Evolutionary conservation across 257 asterid species (phyloP).

Genomic region (Scutellaria barbata): DNA sequence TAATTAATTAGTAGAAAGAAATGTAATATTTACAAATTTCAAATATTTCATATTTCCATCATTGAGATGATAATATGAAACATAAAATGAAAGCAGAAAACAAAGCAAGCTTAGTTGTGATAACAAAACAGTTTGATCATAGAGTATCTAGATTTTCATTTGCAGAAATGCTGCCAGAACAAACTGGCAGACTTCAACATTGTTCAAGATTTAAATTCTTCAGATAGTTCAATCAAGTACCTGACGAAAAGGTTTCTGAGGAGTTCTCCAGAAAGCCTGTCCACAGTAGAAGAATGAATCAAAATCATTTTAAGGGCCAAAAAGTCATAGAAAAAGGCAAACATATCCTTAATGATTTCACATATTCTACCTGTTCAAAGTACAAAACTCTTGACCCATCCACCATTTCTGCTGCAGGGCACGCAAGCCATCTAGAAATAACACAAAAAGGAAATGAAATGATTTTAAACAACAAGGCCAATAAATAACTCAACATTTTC

Average conservation of each 20-base stretch:
- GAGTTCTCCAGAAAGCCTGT: constrained; percentile 98
- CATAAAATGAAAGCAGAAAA: neutral
- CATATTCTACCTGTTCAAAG: constrained; percentile 74
- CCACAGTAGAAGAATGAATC: constrained; percentile 28
- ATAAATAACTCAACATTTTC: constrained; percentile 10
- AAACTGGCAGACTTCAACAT: constrained; percentile 8
- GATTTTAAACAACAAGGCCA: constrained; percentile 1
- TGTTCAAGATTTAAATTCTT: constrained; percentile 22
- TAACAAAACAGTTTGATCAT: constrained; percentile 17
- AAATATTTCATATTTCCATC: neutral
- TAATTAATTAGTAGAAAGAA: constrained; percentile 19
- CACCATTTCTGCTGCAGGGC: constrained; percentile 96
- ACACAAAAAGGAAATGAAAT: constrained; percentile 20
- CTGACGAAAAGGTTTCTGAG: constrained; percentile 94
- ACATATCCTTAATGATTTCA: constrained; percentile 18
- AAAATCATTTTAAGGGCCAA: constrained; percentile 21
- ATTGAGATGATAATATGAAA: constrained; percentile 26
- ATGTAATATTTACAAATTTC: constrained; percentile 13
- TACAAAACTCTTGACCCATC: constrained; percentile 97
- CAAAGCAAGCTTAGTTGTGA: constrained; percentile 17
- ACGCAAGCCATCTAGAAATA: constrained; percentile 78
- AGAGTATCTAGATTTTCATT: constrained; percentile 16
- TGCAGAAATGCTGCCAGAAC: constrained; percentile 18
- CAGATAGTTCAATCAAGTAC: constrained; percentile 41
- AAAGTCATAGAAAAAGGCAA: constrained; percentile 12